Evolutionary conservation across 2,329 filamentous ascomycete genomes (phyloP), one percentile per base, ranked within the genome.

Genomic region (Aspergillus thermomutatus): DNA sequence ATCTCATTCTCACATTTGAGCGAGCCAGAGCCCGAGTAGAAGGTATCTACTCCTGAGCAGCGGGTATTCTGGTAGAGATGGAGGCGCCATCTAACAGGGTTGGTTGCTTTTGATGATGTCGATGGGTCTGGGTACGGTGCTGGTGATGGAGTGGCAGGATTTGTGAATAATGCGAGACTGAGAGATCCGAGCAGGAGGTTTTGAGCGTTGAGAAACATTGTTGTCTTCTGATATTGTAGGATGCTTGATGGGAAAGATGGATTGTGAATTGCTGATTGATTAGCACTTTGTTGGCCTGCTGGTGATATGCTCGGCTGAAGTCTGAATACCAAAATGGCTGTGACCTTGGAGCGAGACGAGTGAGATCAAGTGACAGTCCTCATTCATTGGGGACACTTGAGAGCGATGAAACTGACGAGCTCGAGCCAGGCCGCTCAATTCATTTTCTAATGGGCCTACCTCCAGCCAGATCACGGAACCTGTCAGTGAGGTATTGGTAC

Each of bases 21-120:
- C 17, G 55, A 52, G n/a, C 21, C 31, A n/a, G 43, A 56, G 8
- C 60, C 60, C 10, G 50, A 60, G 50, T 53, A 58, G 2, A 46
- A 43, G 9, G 57, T 60, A 11, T 46, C 52, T 49, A 43, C 52
- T 17, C 60, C 57, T 9, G 60, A 56, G 53, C 60, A 60, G n/a
- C 49, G 53, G 8, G 31, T 41, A 19, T 60, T 60, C 41, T 60
- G 58, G 28, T 56, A 62, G 2, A 60, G 49, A 11, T 51, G 56
- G 21, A 58, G 48, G 14, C 55, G 41, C 60, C 60, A 62, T 51
- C 11, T 48, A 9, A 26, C 27, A 5, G 23, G 23, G 11, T 7
- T 14, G 17, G 10, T 48, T 27, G 23, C 7, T 46, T 23, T 53
- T n/a, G n/a, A n/a, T n/a, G n/a, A n/a, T n/a, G n/a, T n/a, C 25